A percentile compares a stretch with the other conserved stretches of the same genome.
These are phyloP conservation scores for Trichothecium sympodiale DNA, from an alignment of 2,329 filamentous ascomycete genomes.

Conservation along the genomic window DNA sequence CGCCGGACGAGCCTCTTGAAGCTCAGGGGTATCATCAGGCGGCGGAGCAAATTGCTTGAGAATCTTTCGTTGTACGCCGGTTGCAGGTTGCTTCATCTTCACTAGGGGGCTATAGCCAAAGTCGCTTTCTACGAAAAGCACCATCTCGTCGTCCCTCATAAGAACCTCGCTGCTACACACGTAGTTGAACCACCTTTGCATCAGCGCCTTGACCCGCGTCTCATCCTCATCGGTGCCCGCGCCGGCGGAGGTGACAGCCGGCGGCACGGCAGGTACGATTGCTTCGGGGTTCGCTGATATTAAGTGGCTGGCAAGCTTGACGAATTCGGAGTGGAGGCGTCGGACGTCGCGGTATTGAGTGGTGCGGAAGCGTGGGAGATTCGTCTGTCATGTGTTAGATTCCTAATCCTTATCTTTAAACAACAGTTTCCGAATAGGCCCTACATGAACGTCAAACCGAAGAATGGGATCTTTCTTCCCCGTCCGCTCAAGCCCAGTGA, in stretches of 20 bases:
- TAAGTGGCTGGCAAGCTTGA: conserved; percentile 90
- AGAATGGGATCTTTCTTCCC: conserved; percentile 93
- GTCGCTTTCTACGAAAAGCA: conserved; percentile 97
- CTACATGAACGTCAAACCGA: conserved; percentile 91
- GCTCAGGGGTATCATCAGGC: conserved; percentile 90
- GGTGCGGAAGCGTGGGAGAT: conserved; percentile 94
- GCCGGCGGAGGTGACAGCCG: conserved; percentile 87
- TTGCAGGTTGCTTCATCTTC: conserved; percentile 92
- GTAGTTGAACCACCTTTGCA: conserved; percentile 93
- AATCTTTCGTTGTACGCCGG: conserved; percentile 86
- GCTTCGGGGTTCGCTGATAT: conserved; percentile 97
- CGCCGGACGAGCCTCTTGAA: conserved; percentile 77
- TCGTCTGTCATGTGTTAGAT: conserved; percentile 54
- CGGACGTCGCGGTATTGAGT: conserved; percentile 97
- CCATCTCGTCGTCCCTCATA: conserved; percentile 92
- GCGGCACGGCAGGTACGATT: conserved; percentile 85
- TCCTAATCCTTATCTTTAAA: conserved; percentile 3
- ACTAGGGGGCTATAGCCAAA: conserved; percentile 96
- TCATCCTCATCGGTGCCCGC: conserved; percentile 96
- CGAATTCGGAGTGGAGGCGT: conserved; percentile 88
- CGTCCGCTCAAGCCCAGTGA: conserved; percentile 83
- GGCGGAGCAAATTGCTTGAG: conserved; percentile 97
- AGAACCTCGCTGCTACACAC: conserved; percentile 87
- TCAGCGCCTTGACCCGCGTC: conserved; percentile 69
- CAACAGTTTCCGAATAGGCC: neutral